phyloP scores from a whole-genome alignment of 2,329 filamentous ascomycete species.

The Calonectria pteridis region DNA sequence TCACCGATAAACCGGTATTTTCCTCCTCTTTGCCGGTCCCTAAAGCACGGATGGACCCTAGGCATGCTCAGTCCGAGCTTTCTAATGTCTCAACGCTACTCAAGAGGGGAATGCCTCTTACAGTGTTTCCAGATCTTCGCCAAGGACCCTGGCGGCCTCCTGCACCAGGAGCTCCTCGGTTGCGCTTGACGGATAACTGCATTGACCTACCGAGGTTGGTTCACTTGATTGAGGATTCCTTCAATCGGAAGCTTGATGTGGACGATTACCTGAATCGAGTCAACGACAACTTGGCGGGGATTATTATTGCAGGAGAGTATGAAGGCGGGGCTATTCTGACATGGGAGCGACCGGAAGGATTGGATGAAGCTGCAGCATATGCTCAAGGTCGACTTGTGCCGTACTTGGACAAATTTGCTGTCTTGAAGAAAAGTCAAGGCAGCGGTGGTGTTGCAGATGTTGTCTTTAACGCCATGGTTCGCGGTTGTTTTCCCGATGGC shows the following conservation, averaged over 20 bases:
- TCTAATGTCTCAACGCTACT: conserved; percentile 78
- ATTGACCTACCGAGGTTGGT: conserved; percentile 88
- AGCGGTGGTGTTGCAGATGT: conserved; percentile 94
- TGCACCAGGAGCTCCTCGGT: conserved; percentile 66
- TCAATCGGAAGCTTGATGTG: conserved; percentile 85
- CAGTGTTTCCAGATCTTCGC: conserved; percentile 83
- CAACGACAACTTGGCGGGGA: conserved; percentile 82
- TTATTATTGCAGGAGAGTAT: conserved; percentile 96
- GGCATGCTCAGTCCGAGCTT: conserved; percentile 25
- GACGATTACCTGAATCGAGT: conserved; percentile 87
- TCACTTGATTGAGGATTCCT: conserved; percentile 93
- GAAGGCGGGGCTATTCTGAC: conserved; percentile 95
- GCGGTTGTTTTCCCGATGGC: conserved; percentile 86
- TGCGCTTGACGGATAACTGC: conserved; percentile 81
- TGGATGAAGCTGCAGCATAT: conserved; percentile 66
- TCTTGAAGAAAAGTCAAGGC: conserved; percentile 88
- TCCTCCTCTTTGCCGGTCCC: conserved; percentile 89
- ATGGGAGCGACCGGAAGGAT: conserved; percentile 83
- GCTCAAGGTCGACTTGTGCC: conserved; percentile 79
- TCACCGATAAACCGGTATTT: conserved; percentile 93
- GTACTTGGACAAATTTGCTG: conserved; percentile 97
- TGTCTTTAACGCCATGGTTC: conserved; percentile 95
- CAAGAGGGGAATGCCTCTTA: conserved; percentile 91
- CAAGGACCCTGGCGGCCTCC: conserved; percentile 77
- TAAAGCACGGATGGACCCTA: conserved; percentile 61